Base-by-base conservation (phyloP, 805 yeast species). In the Yueomyces sinensis region DNA sequence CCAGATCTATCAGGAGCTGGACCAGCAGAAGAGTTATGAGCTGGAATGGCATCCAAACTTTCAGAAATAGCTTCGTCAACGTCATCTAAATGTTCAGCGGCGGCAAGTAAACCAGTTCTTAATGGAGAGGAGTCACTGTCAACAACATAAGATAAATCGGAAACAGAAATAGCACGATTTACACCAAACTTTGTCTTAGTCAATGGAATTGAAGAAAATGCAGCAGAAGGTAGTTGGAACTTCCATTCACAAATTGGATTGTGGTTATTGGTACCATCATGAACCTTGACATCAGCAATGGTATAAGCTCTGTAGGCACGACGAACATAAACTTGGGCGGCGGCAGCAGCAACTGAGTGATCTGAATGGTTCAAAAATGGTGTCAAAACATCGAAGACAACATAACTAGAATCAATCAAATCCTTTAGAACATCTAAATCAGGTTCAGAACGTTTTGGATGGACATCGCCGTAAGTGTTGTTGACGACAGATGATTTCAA, bases 231-330 rank as follows among this genome's bases (percentile, higher is more conserved):
- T 47, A 87, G 65, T 58, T 80, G 83, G 70, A 87, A 87, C 47
- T 73, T 73, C 94, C 95, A 87, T 43, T 82, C 79, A 41, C 86
- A 71, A 36, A 81, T 70, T 28, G 96, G 93, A 11, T 20, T 20
- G 11, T 7, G 7, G 30, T 63, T 61, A 7, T 66, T 70, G 17
- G 58, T 46, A 37, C 71, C 67, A 35, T 59, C 66, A 42, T 69
- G 72, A 51, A 83, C 82, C 36, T 65, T 62, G 35, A 93, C 71
- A 42, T 77, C 80, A 36, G 82, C 78, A 41, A 91, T 78, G 29
- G 84, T 78, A 63, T 93, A 91, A 27, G 97, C 97, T 52, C 97
- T 76, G 67, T 87, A 91, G 31, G 97, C 94, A 59, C 98, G 80
- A 59, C 97, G 80, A 40, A 87, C 78, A 59, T 91, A 91, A 39